Evolutionary conservation across 768 basidiomycete species (phyloP), one percentile per base, ranked within the genome.

Genomic region (button mushroom (Agaricus bisporus)): DNA sequence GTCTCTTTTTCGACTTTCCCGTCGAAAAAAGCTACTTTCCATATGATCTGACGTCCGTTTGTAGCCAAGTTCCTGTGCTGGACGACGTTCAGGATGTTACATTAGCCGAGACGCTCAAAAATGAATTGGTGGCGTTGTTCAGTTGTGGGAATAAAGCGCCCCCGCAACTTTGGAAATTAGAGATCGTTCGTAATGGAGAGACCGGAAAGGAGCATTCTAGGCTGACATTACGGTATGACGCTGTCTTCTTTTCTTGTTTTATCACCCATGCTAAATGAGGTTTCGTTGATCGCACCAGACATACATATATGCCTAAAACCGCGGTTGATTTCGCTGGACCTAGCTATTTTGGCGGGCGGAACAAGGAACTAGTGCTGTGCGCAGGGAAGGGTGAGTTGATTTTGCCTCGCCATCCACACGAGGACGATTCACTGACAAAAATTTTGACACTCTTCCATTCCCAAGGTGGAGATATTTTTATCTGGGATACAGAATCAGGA

Each of bases 401-500:
- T 7, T 26, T 20, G 11, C 32, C 32, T 32, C 11, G 32, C 11
- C 36, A 22, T 8, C 51, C 22, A 41, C 37, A 12, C 25, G 51
- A 18, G 2, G 22, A 22, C 22, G 22, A 22, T 22, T 4, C 22
- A 22, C 35, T 22, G 48, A 45, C 12, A 28, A 22, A 11, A n/a
- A 10, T n/a, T 52, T 51, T 37, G 22, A 7, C 10, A 22, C n/a
- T 0, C 38, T 39, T 39, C 15, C 38, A 15, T 52, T 17, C 49
- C 26, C 41, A 41, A 20, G 56, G 90, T 88, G 90, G 90, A 4
- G 86, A 90, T 61, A 83, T 92, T 14, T 85, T 88, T 62, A 87
- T 91, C 11, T 92, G 90, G 90, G 90, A 92, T 61, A 80, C 83
- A 54, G 88, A 91, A 68, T 86, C 85, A 10, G 90, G 80, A 4